phyloP scores from a whole-genome alignment of 768 basidiomycete species.

The Boletus huronensis region DNA sequence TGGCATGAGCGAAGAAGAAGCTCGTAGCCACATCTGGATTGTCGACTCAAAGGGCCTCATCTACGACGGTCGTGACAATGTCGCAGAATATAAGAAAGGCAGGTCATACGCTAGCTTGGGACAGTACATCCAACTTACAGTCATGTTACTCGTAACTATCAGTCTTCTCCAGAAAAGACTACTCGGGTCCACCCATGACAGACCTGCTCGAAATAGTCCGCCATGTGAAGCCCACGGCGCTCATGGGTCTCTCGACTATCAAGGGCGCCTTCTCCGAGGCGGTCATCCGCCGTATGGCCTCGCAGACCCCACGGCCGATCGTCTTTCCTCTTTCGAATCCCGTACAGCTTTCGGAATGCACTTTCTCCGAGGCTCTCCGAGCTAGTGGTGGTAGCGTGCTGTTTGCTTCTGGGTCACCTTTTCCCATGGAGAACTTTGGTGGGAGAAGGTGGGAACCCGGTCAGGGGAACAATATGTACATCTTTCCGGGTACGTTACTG shows the following conservation, averaged over 20 bases:
- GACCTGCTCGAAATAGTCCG: slow-evolving; percentile 74
- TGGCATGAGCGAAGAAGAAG: slow-evolving; percentile 74
- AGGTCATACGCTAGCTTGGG: slow-evolving; percentile 19
- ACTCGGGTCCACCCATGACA: slow-evolving; percentile 70
- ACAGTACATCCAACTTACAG: not conserved
- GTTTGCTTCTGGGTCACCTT: slow-evolving; percentile 88
- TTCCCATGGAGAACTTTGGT: slow-evolving; percentile 57
- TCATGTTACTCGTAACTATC: not conserved
- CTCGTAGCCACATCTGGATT: slow-evolving; percentile 72
- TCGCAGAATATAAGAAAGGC: slow-evolving; percentile 87
- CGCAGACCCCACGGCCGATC: slow-evolving; percentile 78
- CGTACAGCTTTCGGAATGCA: slow-evolving; percentile 74
- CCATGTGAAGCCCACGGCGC: slow-evolving; percentile 82
- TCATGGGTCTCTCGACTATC: slow-evolving; percentile 88
- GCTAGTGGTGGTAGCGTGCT: slow-evolving; percentile 73
- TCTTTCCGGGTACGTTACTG: slow-evolving; percentile 54
- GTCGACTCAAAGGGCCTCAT: slow-evolving; percentile 87
- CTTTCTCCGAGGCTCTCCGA: slow-evolving; percentile 69
- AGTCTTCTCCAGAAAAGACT: slow-evolving; percentile 84
- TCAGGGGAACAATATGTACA: slow-evolving; percentile 96
- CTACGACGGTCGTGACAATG: slow-evolving; percentile 62
- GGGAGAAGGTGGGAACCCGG: slow-evolving; percentile 66
- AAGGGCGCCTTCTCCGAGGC: slow-evolving; percentile 73
- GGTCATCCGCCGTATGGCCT: slow-evolving; percentile 73
- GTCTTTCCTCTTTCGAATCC: slow-evolving; percentile 94